Evolutionary conservation across 2,329 filamentous ascomycete species (phyloP), one percentile per base, ranked within the genome.

Genomic region (Zalaria sp.): DNA sequence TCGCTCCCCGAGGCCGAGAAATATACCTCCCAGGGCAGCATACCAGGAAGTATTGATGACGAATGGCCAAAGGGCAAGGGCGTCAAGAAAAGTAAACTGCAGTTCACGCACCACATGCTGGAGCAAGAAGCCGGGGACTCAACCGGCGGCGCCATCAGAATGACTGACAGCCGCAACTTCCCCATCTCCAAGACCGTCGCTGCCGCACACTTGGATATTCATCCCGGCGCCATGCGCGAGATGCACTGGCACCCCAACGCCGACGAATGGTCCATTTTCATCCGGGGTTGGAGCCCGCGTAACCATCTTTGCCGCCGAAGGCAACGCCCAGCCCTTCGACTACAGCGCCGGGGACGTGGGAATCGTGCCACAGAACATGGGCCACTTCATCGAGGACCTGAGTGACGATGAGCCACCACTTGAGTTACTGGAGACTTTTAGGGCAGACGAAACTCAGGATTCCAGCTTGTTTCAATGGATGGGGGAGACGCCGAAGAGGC

Each of bases 311-410:
- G 79, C 74, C 0, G 72, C 81, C 2, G 73, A 81, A 49, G 75
- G 77, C 27, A 75, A 67, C 25, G 81, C 82, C 0, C 69, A 81
- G 25, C 88, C 83, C 0, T 88, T 88, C 53, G 77, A 88, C 62
- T 88, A 83, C 58, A 64, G 72, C 4, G 72, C 80, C 1, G 83
- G 83, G 2, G 83, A 88, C 51, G 80, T 86, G 0, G 83, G 79
- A 9, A 82, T 87, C 47, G 81, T 88, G 4, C 83, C 83, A 0
- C 69, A 57, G 53, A 84, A 83, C 56, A 84, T 83, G 70, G 83
- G 80, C 3, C 82, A 88, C 56, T 88, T 85, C 55, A 81, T 89
- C 41, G 82, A 89, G 68, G 87, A 87, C 51, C 75, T 84, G 4
- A 78, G 81, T n/a, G 75, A 83, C 38, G 29, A 32, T 6, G 81